phyloP scores from a whole-genome alignment of 805 yeast species.

The Spathaspora arborariae region DNA sequence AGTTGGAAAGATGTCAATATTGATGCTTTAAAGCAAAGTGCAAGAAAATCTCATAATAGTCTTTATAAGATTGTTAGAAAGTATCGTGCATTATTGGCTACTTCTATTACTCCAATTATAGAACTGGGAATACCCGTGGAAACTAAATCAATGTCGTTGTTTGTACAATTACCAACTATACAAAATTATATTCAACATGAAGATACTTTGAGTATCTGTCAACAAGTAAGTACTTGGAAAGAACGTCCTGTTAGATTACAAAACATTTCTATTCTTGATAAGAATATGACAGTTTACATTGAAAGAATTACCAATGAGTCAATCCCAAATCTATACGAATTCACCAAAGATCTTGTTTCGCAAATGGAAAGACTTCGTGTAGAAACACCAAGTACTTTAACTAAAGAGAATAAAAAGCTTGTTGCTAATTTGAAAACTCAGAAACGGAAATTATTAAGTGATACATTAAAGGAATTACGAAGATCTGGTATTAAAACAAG shows the following conservation, averaged over 20 bases:
- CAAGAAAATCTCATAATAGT: conserved; percentile 80
- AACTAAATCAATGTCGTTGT: neutral
- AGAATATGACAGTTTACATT: conserved; percentile 52
- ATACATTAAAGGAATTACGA: conserved; percentile 68
- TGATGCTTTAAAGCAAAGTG: conserved; percentile 90
- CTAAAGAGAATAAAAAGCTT: conserved; percentile 69
- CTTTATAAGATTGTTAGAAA: conserved; percentile 82
- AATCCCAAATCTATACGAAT: conserved; percentile 48
- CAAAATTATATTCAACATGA: conserved; percentile 10
- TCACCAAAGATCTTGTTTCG: conserved; percentile 50
- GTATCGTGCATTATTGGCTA: conserved; percentile 61
- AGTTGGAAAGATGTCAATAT: conserved; percentile 97
- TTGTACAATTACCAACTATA: conserved; percentile 9
- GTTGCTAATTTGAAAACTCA: conserved; percentile 71
- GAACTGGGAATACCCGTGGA: conserved; percentile 50
- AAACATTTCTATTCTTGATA: conserved; percentile 46
- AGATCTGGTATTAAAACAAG: conserved; percentile 72
- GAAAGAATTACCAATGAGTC: conserved; percentile 26
- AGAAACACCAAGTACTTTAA: conserved; percentile 72
- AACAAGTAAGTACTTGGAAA: conserved; percentile 44
- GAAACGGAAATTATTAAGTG: conserved; percentile 74
- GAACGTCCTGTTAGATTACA: conserved; percentile 55
- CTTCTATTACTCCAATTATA: conserved; percentile 49
- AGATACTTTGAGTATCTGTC: conserved; percentile 18
- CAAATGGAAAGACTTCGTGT: conserved; percentile 61